Conservation (phyloP, 2,329 filamentous ascomycete genomes). For the Trichoderma koningii region DNA sequence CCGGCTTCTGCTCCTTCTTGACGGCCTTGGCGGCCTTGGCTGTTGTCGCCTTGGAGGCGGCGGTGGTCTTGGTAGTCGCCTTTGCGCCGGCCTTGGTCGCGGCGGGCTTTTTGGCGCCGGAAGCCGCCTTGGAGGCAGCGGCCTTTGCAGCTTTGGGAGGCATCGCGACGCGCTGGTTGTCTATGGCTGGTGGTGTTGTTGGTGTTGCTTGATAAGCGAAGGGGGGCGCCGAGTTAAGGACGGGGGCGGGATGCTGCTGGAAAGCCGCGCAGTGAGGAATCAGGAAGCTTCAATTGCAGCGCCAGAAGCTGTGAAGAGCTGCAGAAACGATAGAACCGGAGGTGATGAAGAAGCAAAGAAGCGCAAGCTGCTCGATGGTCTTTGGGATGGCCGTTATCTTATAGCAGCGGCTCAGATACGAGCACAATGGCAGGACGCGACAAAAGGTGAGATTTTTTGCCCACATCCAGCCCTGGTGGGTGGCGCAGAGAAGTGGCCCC, state of each 20-base stretch:
- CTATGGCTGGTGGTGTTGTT: neutral
- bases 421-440: constrained; percentile 25
- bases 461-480: constrained; percentile 25
- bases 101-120: constrained; percentile 34
- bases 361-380: constrained; percentile 18
- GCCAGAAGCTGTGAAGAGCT: constrained; percentile 4
- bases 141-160: constrained; percentile 35
- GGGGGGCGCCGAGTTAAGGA: neutral
- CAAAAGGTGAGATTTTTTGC: constrained; percentile 28
- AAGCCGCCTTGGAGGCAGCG: constrained; percentile 33
- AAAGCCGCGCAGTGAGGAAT: neutral
- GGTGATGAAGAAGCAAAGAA: constrained; percentile 3
- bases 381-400: constrained; percentile 15
- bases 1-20: constrained; percentile 30
- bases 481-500: constrained; percentile 25
- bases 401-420: constrained; percentile 20
- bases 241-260: neutral
- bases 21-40: constrained; percentile 36
- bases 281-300: constrained; percentile 17
- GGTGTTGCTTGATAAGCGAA: constrained; percentile 17
- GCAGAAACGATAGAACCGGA: neutral
- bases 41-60: constrained; percentile 36
- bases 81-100: constrained; percentile 24
- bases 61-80: constrained; percentile 27
- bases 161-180: constrained; percentile 35